Conservation (phyloP, 1,139 yeast species). For the Saccharomycopsis hybrid region DNA sequence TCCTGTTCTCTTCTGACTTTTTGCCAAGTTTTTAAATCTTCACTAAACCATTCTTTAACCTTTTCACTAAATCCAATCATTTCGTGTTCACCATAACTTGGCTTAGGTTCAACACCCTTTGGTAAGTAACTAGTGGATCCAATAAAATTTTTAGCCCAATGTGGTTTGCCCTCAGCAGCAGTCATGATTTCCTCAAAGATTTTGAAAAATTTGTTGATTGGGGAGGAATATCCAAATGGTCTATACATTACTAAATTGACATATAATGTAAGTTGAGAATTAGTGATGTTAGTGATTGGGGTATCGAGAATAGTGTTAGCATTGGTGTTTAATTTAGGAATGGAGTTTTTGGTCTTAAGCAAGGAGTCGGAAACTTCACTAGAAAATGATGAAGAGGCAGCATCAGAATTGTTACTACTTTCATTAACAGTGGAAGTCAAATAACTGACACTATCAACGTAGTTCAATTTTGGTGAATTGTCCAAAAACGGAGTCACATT, state of each 20-base stretch:
- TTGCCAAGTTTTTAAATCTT: slow-evolving; percentile 55
- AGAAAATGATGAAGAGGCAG: slow-evolving; percentile 1
- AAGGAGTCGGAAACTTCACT: not conserved
- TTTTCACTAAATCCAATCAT: slow-evolving; percentile 75
- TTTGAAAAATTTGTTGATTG: slow-evolving; percentile 75
- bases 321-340: not conserved
- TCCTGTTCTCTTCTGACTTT: slow-evolving; percentile 59
- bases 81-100: slow-evolving; percentile 61
- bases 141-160: slow-evolving; percentile 97
- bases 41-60: slow-evolving; percentile 77
- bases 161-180: slow-evolving; percentile 87
- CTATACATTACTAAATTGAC: slow-evolving; percentile 94
- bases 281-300: slow-evolving; percentile 44
- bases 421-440: too few species aligned
- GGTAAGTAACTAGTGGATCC: slow-evolving; percentile 43
- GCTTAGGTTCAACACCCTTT: slow-evolving; percentile 25
- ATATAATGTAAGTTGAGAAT: slow-evolving; percentile 76
- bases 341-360: not conserved
- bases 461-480: slow-evolving; percentile 59
- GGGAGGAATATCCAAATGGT: slow-evolving; percentile 74
- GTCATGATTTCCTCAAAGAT: slow-evolving; percentile 74
- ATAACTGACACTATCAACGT: slow-evolving; percentile 31
- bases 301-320: slow-evolving; percentile 25
- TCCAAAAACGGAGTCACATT: slow-evolving; percentile 75
- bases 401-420: too few species aligned